Evolutionary conservation across 2,329 filamentous ascomycete species (phyloP), one percentile per base, ranked within the genome.

Genomic region (Aspergillus sclerotialis): DNA sequence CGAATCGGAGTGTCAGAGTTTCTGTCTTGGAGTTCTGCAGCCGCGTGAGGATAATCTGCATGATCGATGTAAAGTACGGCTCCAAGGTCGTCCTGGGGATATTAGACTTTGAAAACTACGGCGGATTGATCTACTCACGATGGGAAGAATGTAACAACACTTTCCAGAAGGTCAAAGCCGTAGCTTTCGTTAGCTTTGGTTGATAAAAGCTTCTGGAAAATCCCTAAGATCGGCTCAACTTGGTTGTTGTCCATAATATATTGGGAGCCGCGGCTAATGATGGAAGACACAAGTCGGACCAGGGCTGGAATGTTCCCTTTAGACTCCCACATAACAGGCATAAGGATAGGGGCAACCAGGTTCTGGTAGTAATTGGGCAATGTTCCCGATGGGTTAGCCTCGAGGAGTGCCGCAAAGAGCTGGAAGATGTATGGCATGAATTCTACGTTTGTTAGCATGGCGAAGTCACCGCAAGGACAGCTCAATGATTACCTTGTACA

Each of bases 341-440:
- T 77, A 29, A 98, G 74, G 19, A 96, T 76, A 4, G 87, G 85
- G 1, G 72, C 72, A 27, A 96, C 75, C 29, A 98, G 69, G 5
- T 76, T 74, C 58, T 84, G 81, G 69, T 93, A 95, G 55, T 87
- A 83, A 16, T 78, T 75, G 2, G 88, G 85, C 18, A 96, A 70
- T 7, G 82, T 73, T n/a, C 78, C 82, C 0, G 81, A 74, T 0
- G 86, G 84, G 50, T 92, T 90, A 6, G 83, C 78, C 63, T 96
- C 90, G 3, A 98, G 74, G 10, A 98, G 75, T 33, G 90, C 85
- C 3, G 90, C 86, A 44, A 96, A 84, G 23, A 98, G 76, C 59
- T 98, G 92, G 72, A 98, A 94, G 35, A 96, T 80, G 50, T 96
- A 98, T 4, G 90, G 92, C 55, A 87, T 82, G 56, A 98, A 98